These are phyloP conservation scores for Gynochthodes officinalis DNA, from an alignment of 257 asterid genomes.

Conservation along the genomic window DNA sequence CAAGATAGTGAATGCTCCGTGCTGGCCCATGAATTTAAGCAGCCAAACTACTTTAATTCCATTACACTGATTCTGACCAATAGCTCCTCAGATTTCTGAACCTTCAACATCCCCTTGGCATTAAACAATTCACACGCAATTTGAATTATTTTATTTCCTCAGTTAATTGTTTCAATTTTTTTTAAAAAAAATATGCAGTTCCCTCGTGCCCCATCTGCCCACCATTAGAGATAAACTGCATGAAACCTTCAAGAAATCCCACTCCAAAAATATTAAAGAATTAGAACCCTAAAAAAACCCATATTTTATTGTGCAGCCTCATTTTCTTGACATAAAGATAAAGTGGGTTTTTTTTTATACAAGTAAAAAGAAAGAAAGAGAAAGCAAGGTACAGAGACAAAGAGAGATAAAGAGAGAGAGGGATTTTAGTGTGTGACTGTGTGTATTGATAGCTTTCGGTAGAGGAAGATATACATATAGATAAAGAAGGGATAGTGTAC, in stretches of 20 bases:
- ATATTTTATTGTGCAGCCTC: background rate
- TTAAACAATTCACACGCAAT: background rate
- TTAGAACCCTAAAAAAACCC: background rate
- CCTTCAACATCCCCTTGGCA: slow-evolving; percentile 5
- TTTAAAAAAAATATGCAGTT: background rate
- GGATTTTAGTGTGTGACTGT: background rate
- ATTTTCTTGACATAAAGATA: slow-evolving; percentile 22
- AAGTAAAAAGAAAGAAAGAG: slow-evolving; percentile 8
- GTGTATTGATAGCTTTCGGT: background rate
- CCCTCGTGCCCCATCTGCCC: slow-evolving; percentile 9
- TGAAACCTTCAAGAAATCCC: slow-evolving; percentile 1
- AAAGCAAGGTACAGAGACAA: slow-evolving; percentile 12
- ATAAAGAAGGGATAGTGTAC: background rate
- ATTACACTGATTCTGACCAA: slow-evolving; percentile 33
- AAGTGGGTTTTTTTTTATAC: slow-evolving; percentile 20
- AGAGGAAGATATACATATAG: background rate
- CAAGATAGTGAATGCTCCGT: slow-evolving; percentile 38
- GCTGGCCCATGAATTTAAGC: slow-evolving; percentile 11
- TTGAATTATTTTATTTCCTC: slow-evolving; percentile 16
- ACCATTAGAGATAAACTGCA: slow-evolving; percentile 6
- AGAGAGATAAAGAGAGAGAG: slow-evolving; percentile 8
- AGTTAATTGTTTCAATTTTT: background rate
- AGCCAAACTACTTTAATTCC: slow-evolving; percentile 26
- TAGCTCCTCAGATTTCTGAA: slow-evolving; percentile 13
- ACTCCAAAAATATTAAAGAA: background rate